Evolutionary conservation across 495 filamentous ascomycete species (phyloP).

Genomic region (Trichoderma reesei): DNA sequence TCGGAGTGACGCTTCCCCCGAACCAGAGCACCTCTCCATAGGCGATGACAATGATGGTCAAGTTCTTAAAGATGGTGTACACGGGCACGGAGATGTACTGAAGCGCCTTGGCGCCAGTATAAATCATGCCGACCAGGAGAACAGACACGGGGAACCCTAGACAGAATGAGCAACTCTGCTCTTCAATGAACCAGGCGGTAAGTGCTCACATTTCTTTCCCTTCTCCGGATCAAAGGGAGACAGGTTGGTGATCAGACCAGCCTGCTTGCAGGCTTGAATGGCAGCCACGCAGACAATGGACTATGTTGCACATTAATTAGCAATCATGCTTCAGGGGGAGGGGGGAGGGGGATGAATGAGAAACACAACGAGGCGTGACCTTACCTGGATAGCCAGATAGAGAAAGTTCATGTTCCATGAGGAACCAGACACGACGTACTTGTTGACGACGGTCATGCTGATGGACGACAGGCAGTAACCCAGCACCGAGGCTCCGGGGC

Average conservation of each 20-base stretch:
- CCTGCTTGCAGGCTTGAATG: constrained; percentile 74
- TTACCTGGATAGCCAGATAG: constrained; percentile 83
- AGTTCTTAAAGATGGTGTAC: constrained; percentile 99
- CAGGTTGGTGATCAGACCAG: constrained; percentile 78
- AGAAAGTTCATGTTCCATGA: constrained; percentile 97
- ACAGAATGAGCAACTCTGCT: constrained; percentile 17
- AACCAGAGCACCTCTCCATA: constrained; percentile 99
- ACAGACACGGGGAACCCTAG: constrained; percentile 96
- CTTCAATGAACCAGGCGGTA: background rate
- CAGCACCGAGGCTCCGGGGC: constrained; percentile 68
- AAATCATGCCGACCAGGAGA: constrained; percentile 98
- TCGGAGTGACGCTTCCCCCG: constrained; percentile 78
- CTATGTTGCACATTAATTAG: constrained; percentile 33
- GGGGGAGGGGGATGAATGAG: background rate
- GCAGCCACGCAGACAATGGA: constrained; percentile 83
- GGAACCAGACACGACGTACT: constrained; percentile 86
- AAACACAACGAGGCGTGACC: constrained; percentile 17
- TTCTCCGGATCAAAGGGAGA: constrained; percentile 80
- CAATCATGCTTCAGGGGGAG: background rate
- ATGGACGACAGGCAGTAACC: constrained; percentile 93
- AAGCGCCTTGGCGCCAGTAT: constrained; percentile 91
- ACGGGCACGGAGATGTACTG: constrained; percentile 96
- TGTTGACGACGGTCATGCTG: constrained; percentile 98
- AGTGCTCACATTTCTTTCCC: constrained; percentile 75
- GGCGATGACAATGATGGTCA: constrained; percentile 97